Evolutionary conservation across 2,329 filamentous ascomycete genomes (phyloP), one percentile per base, ranked within the genome.

Genomic region (Dactylellina parvicollis): DNA sequence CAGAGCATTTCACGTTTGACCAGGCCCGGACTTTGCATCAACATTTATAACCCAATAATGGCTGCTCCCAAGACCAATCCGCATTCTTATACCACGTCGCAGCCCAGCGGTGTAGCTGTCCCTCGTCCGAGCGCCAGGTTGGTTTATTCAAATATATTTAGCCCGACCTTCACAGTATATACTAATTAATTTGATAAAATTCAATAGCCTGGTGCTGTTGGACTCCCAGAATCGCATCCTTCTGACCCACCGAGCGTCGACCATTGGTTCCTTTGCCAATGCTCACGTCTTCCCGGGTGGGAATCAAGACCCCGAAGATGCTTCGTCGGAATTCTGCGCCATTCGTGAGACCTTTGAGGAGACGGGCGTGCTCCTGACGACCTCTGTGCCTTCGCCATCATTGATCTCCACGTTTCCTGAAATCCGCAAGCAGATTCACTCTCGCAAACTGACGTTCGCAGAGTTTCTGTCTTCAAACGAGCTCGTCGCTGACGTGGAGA

Each of bases 201-300:
- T 8, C 9, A 50, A 74, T 69, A 96, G 92, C 76, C 88, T 98
- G 49, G 83, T 98, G 32, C 85, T 98, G 12, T 84, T 99, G 50
- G 97, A 95, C 0, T 90, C 92, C 0, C 84, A 86, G 55, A 97
- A 98, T 80, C 88, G 96, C 80, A 87, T 98, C 49, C 86, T 99
- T 0, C 87, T 98, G 16, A 87, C 98, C 7, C 92, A 92, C 80
- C 89, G 95, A 75, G 92, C 96, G 1, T 86, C 89, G 75, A 92
- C 90, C 0, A 95, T 92, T 0, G 88, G 87, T 0, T 90, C 92
- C 1, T 98, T 97, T 79, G 87, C 94, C 2, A 94, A 92, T 0
- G 95, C 94, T 0, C 92, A 98, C 79, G 95, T 99, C 73, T 99
- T 99, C 77, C 94, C 95, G 0, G 95, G 95, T 32, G 95, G 95